Conservation (phyloP, 2,329 filamentous ascomycete genomes). For the Pseudogymnoascus sp. region DNA sequence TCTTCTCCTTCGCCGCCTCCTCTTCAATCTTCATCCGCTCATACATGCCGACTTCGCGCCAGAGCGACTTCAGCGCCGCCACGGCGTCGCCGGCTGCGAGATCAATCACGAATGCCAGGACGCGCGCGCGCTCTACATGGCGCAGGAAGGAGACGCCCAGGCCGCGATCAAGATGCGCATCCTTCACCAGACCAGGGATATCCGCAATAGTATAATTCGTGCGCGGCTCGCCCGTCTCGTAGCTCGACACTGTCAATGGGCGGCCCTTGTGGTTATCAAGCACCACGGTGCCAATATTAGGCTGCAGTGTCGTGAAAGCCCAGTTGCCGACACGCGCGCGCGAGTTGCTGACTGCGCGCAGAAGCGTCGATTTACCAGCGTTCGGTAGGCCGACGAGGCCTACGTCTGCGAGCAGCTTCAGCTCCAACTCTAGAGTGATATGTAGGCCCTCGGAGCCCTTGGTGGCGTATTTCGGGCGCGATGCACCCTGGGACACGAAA, state of each 20-base stretch:
- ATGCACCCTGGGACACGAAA: slow-evolving; percentile 69
- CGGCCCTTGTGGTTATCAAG: slow-evolving; percentile 79
- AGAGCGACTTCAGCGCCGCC: slow-evolving; percentile 67
- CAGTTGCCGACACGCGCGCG: slow-evolving; percentile 84
- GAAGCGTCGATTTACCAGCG: slow-evolving; percentile 87
- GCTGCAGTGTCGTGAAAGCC: slow-evolving; percentile 93
- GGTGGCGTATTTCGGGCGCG: slow-evolving; percentile 79
- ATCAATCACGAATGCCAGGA: slow-evolving; percentile 90
- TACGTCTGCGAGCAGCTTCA: slow-evolving; percentile 92
- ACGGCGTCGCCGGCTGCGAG: slow-evolving; percentile 73
- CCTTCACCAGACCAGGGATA: slow-evolving; percentile 87
- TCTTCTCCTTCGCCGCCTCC: slow-evolving; percentile 51
- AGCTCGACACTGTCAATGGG: slow-evolving; percentile 40
- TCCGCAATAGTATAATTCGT: slow-evolving; percentile 90
- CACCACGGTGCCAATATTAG: slow-evolving; percentile 92
- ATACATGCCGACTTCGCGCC: slow-evolving; percentile 86
- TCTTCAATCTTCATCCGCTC: slow-evolving; percentile 60
- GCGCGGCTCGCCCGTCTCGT: slow-evolving; percentile 46
- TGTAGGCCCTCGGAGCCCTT: slow-evolving; percentile 73
- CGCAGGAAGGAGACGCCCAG: slow-evolving; percentile 86
- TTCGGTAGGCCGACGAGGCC: slow-evolving; percentile 93
- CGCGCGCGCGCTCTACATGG: slow-evolving; percentile 87
- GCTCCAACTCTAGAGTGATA: slow-evolving; percentile 75
- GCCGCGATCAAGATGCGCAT: slow-evolving; percentile 84
- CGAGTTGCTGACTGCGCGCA: slow-evolving; percentile 80